Evolutionary conservation across 768 basidiomycete species (phyloP), one percentile per base, ranked within the genome.

Genomic region (Lactarius indigo): DNA sequence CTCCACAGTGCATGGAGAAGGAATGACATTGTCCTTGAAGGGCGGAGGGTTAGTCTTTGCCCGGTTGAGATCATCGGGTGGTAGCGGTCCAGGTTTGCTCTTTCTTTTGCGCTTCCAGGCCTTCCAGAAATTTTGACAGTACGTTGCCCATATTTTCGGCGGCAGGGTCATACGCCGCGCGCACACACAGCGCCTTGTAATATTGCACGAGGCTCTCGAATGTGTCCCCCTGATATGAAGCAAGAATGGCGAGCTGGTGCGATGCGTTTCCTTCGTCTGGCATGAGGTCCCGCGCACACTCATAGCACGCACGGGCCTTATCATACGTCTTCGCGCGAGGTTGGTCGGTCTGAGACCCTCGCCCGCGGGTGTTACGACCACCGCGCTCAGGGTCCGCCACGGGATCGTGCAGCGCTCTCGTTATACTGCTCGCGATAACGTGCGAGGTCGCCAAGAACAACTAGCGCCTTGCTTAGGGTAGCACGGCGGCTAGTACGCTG

Each of bases 181-280:
- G 83, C 41, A 94, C 92, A 72, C 94, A 96, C 15, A 98, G 81
- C 1, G 96, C 92, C 35, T 94, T 89, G 74, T 95, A 95, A 76
- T 98, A 96, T 76, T 94, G 90, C 60, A 91, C 83, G 10, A 93
- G 79, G 35, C 92, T 88, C 37, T 80, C 78, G 72, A 96, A 94
- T n/a, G 84, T 80, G 76, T 98, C 94, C 68, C 84, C 83, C 71
- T 89, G 82, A 75, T 97, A 96, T 5, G 89, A 87, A 2, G 94
- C 85, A 37, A 98, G 84, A 66, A 98, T 96, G 5, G 96, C 97
- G 23, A 98, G 86, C 76, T 98, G 97, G 75, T 98, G 96, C 23
- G 91, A 96, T 0, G 97, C 86, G 73, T 98, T 96, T 70, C 96
- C 97, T 70, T 96, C 92, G 63, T 89, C 82, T 0, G 97, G 96